Evolutionary conservation across 257 asterid species (phyloP).

Genomic region (Lycium barbarum): DNA sequence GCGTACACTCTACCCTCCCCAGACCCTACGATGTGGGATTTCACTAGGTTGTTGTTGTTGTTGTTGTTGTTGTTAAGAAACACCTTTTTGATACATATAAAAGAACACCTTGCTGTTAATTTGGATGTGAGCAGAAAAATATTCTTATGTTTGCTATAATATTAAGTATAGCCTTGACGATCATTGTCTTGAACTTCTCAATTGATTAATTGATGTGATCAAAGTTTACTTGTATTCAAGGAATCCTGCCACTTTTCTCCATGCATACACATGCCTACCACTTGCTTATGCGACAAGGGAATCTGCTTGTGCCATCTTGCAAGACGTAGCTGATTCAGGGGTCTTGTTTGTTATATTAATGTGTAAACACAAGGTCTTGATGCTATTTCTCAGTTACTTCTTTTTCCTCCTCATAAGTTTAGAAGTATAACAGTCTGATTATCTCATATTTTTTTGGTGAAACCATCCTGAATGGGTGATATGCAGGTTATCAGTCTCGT

Average conservation of each 20-base stretch:
- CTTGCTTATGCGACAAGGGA: constrained; percentile 87
- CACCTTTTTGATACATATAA: not conserved
- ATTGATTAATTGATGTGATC: not conserved
- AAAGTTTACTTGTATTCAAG: constrained; percentile 45
- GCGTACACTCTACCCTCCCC: too few relatives aligned
- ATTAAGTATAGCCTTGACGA: not conserved
- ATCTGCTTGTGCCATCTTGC: constrained; percentile 90
- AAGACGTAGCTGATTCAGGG: constrained; percentile 89
- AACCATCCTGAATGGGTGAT: constrained; percentile 33
- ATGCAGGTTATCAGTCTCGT: constrained; percentile 93
- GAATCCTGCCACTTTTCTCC: constrained; percentile 96
- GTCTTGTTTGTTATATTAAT: constrained; percentile 84
- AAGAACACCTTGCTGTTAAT: not conserved
- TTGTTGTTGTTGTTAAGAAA: not conserved
- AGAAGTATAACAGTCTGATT: not conserved
- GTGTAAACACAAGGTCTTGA: constrained; percentile 87
- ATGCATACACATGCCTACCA: constrained; percentile 92
- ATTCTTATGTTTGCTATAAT: not conserved
- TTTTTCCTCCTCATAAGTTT: not conserved
- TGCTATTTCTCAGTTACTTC: constrained; percentile 19
- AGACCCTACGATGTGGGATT: too few relatives aligned
- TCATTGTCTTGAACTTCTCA: not conserved
- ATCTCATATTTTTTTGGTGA: not conserved
- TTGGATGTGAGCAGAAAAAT: not conserved
- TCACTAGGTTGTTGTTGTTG: too few relatives aligned